phyloP scores from a whole-genome alignment of 768 basidiomycete species.

The Hydnomerulius pinastri region DNA sequence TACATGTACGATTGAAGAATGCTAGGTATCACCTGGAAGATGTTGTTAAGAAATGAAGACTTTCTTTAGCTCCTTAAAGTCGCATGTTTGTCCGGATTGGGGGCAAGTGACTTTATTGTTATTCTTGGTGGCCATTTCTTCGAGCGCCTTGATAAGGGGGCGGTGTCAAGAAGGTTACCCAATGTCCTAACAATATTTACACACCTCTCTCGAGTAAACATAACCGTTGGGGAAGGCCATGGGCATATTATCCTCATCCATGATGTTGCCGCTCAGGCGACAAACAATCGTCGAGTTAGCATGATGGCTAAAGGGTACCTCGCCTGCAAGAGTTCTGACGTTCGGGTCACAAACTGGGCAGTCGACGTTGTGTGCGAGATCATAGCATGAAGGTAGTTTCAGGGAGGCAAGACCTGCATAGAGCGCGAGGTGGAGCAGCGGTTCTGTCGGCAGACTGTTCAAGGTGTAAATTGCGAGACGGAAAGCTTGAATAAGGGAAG shows the following conservation, averaged over 20 bases:
- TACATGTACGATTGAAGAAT: not conserved
- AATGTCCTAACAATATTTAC: conserved; percentile 22
- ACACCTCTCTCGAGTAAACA: conserved; percentile 91
- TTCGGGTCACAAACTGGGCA: conserved; percentile 90
- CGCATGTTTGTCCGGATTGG: conserved; percentile 62
- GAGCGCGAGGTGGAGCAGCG: conserved; percentile 82
- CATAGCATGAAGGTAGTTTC: conserved; percentile 85
- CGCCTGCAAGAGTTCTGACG: conserved; percentile 73
- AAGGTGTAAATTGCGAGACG: conserved; percentile 84
- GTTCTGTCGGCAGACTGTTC: conserved; percentile 85
- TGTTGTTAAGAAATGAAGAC: conserved; percentile 83
- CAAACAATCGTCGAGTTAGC: conserved; percentile 96
- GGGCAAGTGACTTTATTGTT: conserved; percentile 85
- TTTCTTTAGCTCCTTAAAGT: conserved; percentile 71
- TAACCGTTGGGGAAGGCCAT: conserved; percentile 89
- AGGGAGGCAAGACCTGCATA: conserved; percentile 91
- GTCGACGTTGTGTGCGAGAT: conserved; percentile 69
- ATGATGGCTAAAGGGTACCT: conserved; percentile 92
- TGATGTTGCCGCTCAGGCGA: conserved; percentile 85
- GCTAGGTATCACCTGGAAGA: not conserved
- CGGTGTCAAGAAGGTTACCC: conserved; percentile 13
- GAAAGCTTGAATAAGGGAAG: conserved; percentile 71
- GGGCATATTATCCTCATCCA: conserved; percentile 93
- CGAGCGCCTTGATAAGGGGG: conserved; percentile 60
- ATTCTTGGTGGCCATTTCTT: conserved; percentile 84